Percentiles rank a stretch among this genome's conserved stretches.
These are phyloP conservation scores for Calcarisporium arbuscula DNA, from an alignment of 2,329 filamentous ascomycete genomes.

Conservation along the genomic window DNA sequence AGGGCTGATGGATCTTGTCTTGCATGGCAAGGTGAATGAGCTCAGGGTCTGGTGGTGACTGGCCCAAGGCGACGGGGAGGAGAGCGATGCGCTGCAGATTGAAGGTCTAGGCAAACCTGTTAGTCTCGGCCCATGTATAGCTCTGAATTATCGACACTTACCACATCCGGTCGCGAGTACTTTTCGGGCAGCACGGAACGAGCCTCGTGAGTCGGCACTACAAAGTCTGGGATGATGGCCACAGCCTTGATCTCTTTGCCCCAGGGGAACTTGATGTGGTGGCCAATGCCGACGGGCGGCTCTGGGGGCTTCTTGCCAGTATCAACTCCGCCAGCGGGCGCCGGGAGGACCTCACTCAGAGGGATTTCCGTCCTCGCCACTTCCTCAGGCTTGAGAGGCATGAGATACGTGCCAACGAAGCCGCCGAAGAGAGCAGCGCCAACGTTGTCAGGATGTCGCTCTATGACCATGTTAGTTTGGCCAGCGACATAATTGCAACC, in stretches of 20 bases:
- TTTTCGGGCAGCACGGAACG: slow-evolving; percentile 74
- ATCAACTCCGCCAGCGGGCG: slow-evolving; percentile 84
- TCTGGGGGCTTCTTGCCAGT: slow-evolving; percentile 81
- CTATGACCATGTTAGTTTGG: slow-evolving; percentile 28
- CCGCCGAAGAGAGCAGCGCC: slow-evolving; percentile 92
- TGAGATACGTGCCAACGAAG: slow-evolving; percentile 94
- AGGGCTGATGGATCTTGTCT: slow-evolving; percentile 96
- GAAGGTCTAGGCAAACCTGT: slow-evolving; percentile 55
- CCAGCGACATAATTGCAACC: not conserved
- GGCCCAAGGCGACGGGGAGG: slow-evolving; percentile 80
- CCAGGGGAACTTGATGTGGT: slow-evolving; percentile 95
- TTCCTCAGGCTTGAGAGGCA: slow-evolving; percentile 84
- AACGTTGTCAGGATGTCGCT: slow-evolving; percentile 90
- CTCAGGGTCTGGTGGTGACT: slow-evolving; percentile 83
- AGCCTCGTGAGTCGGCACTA: slow-evolving; percentile 89
- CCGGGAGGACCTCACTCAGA: slow-evolving; percentile 84
- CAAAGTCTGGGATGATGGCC: slow-evolving; percentile 91
- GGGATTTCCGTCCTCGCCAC: slow-evolving; percentile 89
- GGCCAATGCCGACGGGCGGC: slow-evolving; percentile 87
- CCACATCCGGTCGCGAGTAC: slow-evolving; percentile 78
- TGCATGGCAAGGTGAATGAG: slow-evolving; percentile 98
- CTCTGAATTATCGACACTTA: slow-evolving; percentile 36
- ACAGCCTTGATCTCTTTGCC: slow-evolving; percentile 93
- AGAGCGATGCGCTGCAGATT: slow-evolving; percentile 93
- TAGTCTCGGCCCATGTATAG: slow-evolving; percentile 3